Percentiles rank a stretch among this genome's conserved stretches.
phyloP scores from a whole-genome alignment of 2,329 filamentous ascomycete species.

The Colletotrichum tabaci region DNA sequence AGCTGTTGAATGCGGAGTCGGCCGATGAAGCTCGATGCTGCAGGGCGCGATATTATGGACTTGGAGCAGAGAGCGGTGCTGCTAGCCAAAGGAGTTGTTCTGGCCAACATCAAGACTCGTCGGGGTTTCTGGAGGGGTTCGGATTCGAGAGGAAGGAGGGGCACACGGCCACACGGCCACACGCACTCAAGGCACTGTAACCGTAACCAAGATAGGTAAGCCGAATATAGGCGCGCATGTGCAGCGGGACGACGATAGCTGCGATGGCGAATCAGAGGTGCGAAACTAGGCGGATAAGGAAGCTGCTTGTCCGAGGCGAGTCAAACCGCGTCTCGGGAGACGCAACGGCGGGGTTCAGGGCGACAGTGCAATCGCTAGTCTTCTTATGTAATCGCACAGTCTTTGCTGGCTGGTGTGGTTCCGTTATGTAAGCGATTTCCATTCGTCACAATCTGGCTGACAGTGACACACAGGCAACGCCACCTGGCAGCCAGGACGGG shows the following conservation, averaged over 20 bases:
- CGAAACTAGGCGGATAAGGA: slow-evolving; percentile 29
- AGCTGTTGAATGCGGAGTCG: slow-evolving; percentile 4
- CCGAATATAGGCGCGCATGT: slow-evolving; percentile 24
- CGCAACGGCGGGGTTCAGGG: not conserved
- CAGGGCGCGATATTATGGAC: not conserved
- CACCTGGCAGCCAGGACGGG: not conserved
- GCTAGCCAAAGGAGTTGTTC: slow-evolving; percentile 27
- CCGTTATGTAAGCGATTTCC: not conserved
- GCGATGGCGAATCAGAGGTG: slow-evolving; percentile 29
- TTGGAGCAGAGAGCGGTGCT: slow-evolving; percentile 12
- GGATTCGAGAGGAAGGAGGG: slow-evolving; percentile 36
- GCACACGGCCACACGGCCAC: slow-evolving; percentile 12
- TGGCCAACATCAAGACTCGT: slow-evolving; percentile 33
- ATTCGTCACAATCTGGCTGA: not conserved
- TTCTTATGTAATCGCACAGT: slow-evolving; percentile 5
- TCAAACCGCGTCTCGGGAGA: not conserved
- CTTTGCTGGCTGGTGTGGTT: not conserved
- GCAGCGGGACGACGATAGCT: slow-evolving; percentile 31
- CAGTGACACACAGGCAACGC: not conserved
- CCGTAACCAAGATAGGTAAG: slow-evolving; percentile 20
- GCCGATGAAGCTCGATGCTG: slow-evolving; percentile 5
- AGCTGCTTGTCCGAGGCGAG: slow-evolving; percentile 24
- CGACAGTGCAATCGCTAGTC: slow-evolving; percentile 30
- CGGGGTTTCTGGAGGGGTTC: slow-evolving; percentile 14
- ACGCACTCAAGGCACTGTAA: slow-evolving; percentile 7